These are phyloP conservation scores for Sesbania bispinosa DNA, from an alignment of 306 rosid species.

Conservation along the genomic window DNA sequence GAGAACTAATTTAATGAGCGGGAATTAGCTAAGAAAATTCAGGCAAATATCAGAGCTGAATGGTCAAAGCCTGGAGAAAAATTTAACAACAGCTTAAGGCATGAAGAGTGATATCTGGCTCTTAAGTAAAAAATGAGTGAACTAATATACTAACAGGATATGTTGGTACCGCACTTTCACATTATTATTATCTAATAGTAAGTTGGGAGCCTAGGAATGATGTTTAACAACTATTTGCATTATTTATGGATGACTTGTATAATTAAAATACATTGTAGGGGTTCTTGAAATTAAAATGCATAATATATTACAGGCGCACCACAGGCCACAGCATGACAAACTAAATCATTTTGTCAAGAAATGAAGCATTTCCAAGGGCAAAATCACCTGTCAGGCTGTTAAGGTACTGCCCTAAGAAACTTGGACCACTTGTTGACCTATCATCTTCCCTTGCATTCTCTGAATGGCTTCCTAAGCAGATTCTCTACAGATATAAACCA, in stretches of 20 bases:
- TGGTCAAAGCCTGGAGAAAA: no score
- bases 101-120: no score
- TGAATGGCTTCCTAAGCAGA: conserved; percentile 87
- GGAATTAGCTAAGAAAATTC: no score
- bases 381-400: conserved; percentile 71
- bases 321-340: not conserved
- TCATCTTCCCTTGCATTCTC: conserved; percentile 83
- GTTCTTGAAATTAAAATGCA: conserved; percentile 5
- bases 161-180: no score
- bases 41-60: no score
- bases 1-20: no score
- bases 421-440: conserved; percentile 79
- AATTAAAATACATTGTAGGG: not conserved
- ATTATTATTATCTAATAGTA: no score
- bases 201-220: no score
- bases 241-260: not conserved
- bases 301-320: not conserved
- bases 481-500: conserved; percentile 42
- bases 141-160: no score
- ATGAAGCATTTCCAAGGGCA: conserved; percentile 9
- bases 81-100: no score
- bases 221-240: no score
- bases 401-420: conserved; percentile 80
- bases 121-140: no score
- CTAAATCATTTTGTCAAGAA: not conserved